Evolutionary conservation across 2,329 filamentous ascomycete genomes (phyloP).

Genomic region (Fusarium sp.): DNA sequence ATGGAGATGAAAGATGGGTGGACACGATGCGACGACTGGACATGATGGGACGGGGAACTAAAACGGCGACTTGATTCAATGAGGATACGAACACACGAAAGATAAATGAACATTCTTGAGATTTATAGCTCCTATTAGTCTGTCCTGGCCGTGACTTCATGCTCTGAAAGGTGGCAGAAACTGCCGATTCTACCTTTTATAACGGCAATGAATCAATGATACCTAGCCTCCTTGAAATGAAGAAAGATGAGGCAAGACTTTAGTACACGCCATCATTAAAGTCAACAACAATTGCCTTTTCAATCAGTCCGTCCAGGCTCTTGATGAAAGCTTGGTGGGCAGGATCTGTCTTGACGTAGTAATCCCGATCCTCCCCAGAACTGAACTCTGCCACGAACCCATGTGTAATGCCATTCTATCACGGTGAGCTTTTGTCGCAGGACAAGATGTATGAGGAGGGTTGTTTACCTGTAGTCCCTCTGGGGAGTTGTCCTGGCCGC

Average conservation of each 20-base stretch:
- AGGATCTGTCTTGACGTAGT: slow-evolving; percentile 74
- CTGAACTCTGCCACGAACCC: slow-evolving; percentile 76
- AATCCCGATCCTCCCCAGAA: slow-evolving; percentile 70
- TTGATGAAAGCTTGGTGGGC: slow-evolving; percentile 70
- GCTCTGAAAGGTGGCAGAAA: neutral
- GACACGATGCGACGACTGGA: neutral
- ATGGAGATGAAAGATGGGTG: neutral
- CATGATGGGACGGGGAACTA: neutral
- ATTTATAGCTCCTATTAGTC: neutral
- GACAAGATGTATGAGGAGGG: neutral
- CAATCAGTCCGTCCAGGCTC: slow-evolving; percentile 57
- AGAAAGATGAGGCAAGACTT: neutral
- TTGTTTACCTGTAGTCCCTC: slow-evolving; percentile 67
- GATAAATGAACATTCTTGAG: neutral
- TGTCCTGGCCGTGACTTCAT: neutral
- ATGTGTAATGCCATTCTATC: slow-evolving; percentile 71
- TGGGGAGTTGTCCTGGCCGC: slow-evolving; percentile 70
- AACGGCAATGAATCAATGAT: neutral
- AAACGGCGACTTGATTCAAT: neutral
- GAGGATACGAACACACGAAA: neutral
- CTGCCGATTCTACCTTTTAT: neutral
- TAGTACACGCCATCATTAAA: slow-evolving; percentile 61
- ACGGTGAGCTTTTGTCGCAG: neutral
- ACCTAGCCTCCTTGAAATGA: neutral
- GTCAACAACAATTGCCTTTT: slow-evolving; percentile 68